phyloP scores from a whole-genome alignment of 2,329 filamentous ascomycete species.

The Ilyonectria destructans region DNA sequence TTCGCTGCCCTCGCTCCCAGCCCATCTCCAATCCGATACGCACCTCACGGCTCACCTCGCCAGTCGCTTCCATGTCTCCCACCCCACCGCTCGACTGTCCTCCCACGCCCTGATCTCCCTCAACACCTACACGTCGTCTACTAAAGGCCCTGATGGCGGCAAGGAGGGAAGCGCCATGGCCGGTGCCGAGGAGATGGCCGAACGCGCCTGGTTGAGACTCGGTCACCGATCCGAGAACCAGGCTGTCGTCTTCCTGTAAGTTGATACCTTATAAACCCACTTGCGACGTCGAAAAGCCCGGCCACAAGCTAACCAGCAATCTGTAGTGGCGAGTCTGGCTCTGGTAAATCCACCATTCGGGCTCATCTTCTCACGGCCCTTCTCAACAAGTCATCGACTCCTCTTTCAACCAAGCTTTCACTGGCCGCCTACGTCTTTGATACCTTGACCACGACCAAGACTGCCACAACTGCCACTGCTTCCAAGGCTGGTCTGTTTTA shows the following conservation, averaged over 20 bases:
- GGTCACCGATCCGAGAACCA: constrained; percentile 95
- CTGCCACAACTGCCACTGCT: constrained; percentile 93
- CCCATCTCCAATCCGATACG: constrained; percentile 85
- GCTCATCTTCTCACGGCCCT: constrained; percentile 90
- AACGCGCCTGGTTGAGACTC: constrained; percentile 87
- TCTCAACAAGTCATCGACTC: constrained; percentile 91
- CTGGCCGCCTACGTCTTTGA: constrained; percentile 97
- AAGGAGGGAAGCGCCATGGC: constrained; percentile 94
- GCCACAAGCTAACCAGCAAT: constrained; percentile 47
- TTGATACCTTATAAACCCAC: constrained; percentile 42
- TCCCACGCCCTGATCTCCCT: constrained; percentile 93
- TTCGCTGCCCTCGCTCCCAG: constrained; percentile 89
- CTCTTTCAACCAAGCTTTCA: constrained; percentile 92
- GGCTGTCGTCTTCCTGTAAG: constrained; percentile 92
- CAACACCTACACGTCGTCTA: constrained; percentile 94
- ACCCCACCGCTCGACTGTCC: constrained; percentile 90
- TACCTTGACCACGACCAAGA: constrained; percentile 96
- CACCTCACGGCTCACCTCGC: constrained; percentile 87
- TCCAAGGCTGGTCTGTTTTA: constrained; percentile 97
- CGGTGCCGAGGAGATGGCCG: constrained; percentile 92
- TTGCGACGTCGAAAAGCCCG: not conserved
- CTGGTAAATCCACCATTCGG: constrained; percentile 95
- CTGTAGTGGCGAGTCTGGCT: constrained; percentile 90
- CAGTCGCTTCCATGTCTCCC: constrained; percentile 91
- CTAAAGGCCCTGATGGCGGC: constrained; percentile 89